These are phyloP conservation scores for Ochetophila trinervis DNA, from an alignment of 306 rosid genomes.

Conservation along the genomic window DNA sequence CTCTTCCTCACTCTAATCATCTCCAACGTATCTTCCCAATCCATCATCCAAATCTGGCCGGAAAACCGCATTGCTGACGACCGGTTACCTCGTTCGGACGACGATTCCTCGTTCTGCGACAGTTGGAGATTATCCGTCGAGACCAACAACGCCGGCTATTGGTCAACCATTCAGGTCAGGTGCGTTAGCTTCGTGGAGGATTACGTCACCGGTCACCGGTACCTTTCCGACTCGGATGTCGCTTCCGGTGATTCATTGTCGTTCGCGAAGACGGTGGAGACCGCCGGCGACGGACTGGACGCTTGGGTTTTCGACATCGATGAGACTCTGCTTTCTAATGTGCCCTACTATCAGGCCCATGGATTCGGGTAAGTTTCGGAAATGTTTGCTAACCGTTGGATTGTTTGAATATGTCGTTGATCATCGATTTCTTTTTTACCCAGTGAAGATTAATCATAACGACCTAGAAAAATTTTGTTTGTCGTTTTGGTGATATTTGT, in stretches of 20 bases:
- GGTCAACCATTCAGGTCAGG: conserved; percentile 48
- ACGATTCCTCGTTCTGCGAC: conserved; percentile 51
- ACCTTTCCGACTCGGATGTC: conserved; percentile 41
- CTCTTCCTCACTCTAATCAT: conserved; percentile 18
- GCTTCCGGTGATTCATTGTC: conserved; percentile 32
- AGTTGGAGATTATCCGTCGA: conserved; percentile 84
- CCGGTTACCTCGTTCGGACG: conserved; percentile 18
- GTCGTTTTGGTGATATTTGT: too few species aligned
- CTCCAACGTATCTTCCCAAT: conserved; percentile 23
- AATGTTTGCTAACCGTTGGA: not conserved
- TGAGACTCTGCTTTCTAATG: conserved; percentile 71
- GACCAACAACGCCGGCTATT: conserved; percentile 64
- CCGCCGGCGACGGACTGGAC: conserved; percentile 51
- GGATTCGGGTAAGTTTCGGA: conserved; percentile 62
- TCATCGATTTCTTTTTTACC: too few species aligned
- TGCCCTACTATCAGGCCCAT: conserved; percentile 47
- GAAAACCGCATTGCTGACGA: conserved; percentile 13
- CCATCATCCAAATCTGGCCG: conserved; percentile 34
- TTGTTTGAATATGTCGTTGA: not conserved
- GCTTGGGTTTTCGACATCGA: conserved; percentile 90
- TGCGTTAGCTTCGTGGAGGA: conserved; percentile 51
- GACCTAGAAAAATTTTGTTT: too few species aligned
- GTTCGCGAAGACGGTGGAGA: conserved; percentile 35
- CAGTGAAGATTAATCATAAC: too few species aligned
- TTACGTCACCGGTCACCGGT: conserved; percentile 51